These are phyloP conservation scores for Pseudocercospora ulei DNA, from an alignment of 2,329 filamentous ascomycete genomes.

Conservation along the genomic window DNA sequence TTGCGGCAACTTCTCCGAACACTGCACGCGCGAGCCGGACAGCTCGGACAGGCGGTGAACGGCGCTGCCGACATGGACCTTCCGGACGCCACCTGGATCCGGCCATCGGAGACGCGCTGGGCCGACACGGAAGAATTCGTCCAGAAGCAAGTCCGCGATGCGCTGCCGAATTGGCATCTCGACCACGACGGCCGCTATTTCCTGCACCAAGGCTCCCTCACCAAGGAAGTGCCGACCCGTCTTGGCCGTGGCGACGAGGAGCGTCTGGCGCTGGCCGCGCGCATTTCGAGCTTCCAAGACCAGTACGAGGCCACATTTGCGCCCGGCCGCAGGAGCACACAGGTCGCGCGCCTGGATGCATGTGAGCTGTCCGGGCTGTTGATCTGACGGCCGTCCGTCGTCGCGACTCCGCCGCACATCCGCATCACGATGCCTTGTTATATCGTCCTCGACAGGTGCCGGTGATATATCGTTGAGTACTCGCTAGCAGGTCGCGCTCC, in stretches of 20 bases:
- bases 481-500: too few species aligned
- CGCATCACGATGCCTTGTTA: too few species aligned
- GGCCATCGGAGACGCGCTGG: slow-evolving; percentile 8
- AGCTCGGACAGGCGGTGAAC: slow-evolving; percentile 9
- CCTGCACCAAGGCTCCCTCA: slow-evolving; percentile 40
- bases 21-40: slow-evolving; percentile 6
- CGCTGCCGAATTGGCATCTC: slow-evolving; percentile 43
- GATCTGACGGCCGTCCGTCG: too few species aligned
- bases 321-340: neutral
- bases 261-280: slow-evolving; percentile 7
- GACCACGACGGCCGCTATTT: slow-evolving; percentile 40
- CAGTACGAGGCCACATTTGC: slow-evolving; percentile 14
- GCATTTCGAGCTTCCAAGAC: slow-evolving; percentile 10
- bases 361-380: slow-evolving; percentile 6
- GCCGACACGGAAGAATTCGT: slow-evolving; percentile 24
- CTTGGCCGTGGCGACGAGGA: slow-evolving; percentile 25
- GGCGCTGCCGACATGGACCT: neutral
- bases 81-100: neutral
- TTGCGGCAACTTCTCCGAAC: slow-evolving; percentile 10
- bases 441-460: too few species aligned
- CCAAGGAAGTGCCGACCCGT: slow-evolving; percentile 40
- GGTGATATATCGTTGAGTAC: too few species aligned
- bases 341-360: slow-evolving; percentile 2
- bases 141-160: slow-evolving; percentile 38
- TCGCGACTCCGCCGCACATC: too few species aligned